phyloP scores from a whole-genome alignment of 2,329 filamentous ascomycete species.

The Fusarium tjaetaba region DNA sequence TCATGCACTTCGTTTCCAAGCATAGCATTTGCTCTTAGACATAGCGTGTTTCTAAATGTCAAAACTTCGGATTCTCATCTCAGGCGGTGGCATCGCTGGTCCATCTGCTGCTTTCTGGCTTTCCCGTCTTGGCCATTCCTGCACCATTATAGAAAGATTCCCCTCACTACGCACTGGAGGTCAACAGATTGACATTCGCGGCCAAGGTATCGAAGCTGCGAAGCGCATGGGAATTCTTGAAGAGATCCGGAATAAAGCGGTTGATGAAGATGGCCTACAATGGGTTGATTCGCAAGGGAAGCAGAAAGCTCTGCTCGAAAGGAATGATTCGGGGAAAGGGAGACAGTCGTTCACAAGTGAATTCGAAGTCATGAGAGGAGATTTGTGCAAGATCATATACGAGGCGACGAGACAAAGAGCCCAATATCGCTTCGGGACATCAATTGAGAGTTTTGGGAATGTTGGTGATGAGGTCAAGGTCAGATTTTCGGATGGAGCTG shows the following conservation, averaged over 20 bases:
- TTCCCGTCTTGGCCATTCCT: slow-evolving; percentile 48
- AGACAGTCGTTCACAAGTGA: slow-evolving; percentile 61
- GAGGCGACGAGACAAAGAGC: slow-evolving; percentile 47
- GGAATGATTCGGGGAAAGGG: slow-evolving; percentile 52
- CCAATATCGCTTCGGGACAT: slow-evolving; percentile 23
- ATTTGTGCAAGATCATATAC: slow-evolving; percentile 62
- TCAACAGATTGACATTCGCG: slow-evolving; percentile 59
- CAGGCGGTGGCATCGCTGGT: slow-evolving; percentile 58
- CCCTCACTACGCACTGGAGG: slow-evolving; percentile 51
- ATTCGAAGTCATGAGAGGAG: slow-evolving; percentile 68
- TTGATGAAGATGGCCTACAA: slow-evolving; percentile 52
- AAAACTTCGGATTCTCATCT: slow-evolving; percentile 58
- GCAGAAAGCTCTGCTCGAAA: slow-evolving; percentile 50
- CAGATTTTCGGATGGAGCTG: background rate
- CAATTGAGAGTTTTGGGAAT: slow-evolving; percentile 19
- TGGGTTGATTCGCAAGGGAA: slow-evolving; percentile 55
- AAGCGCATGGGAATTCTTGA: slow-evolving; percentile 53
- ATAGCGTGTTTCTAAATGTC: slow-evolving; percentile 1
- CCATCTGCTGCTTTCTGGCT: slow-evolving; percentile 56
- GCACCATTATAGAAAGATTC: slow-evolving; percentile 57
- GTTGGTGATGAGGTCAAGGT: slow-evolving; percentile 17
- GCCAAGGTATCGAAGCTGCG: slow-evolving; percentile 52
- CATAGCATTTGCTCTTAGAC: background rate
- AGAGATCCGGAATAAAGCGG: slow-evolving; percentile 56
- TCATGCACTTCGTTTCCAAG: background rate